Evolutionary conservation across 169 alveolate species (phyloP), one percentile per base, ranked within the genome.

Genomic region (Eimeria brunetti): DNA sequence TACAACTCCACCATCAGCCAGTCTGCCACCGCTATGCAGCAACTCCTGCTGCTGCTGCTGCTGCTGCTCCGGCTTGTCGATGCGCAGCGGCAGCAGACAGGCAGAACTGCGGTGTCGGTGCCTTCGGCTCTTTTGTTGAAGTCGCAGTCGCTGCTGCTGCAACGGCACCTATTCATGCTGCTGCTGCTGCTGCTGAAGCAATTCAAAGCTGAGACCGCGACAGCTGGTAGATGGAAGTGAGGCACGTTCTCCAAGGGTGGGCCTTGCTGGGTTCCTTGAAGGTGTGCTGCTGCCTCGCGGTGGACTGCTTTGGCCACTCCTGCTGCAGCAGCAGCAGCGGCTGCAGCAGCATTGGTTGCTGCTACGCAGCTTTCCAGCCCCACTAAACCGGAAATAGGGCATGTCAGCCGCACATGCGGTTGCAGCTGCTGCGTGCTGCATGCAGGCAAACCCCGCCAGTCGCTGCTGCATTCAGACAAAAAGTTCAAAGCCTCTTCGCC

Each of bases 311-410:
- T 85, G 44, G 91, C 91, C 38, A 85, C 91, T 12, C 91, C 91
- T 58, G 91, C 91, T 20, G 91, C 91, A 18, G 91, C 91, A 4
- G 91, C 91, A 8, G 91, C 91, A n/a, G 91, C 91, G 16, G 91
- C 91, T 36, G 91, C 91, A 20, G 91, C 91, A 36, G 91, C 91
- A 85, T 85, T 85, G 2, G 91, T 85, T 85, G 76, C 91, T 60
- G 91, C 91, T 22, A 58, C 91, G 24, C 91, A 85, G 62, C 91
- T 62, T 38, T 85, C 91, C 62, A 85, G 58, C 58, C 91, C 91
- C 36, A 49, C 81, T 41, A 62, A 27, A 44, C 91, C 80, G 18
- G 91, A 56, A 22, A 46, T 49, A 24, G 91, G 80, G 60, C 78
- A 36, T 11, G 91, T 60, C 62, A 85, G 91, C 80, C 91, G 46